Evolutionary conservation across 352 stramenopile genomes (phyloP).

Genomic region (Phytophthora niederhauseri): DNA sequence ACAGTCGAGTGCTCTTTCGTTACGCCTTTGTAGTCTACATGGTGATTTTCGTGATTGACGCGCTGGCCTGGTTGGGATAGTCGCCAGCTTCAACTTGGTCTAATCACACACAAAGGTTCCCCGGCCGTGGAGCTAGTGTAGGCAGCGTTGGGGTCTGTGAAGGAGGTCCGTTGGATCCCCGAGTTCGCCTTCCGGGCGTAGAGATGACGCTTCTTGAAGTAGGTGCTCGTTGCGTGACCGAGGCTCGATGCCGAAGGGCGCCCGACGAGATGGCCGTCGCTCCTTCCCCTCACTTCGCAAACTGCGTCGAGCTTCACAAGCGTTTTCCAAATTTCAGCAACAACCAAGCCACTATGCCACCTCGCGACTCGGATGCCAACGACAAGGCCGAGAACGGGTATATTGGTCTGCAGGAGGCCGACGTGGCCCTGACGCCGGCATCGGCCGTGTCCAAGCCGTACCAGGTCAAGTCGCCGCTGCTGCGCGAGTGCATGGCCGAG

Average conservation of each 20-base stretch:
- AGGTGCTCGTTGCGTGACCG: background rate
- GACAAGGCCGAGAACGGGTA: conserved; percentile 42
- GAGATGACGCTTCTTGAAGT: conserved; percentile 28
- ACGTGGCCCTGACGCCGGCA: conserved; percentile 24
- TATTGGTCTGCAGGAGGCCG: conserved; percentile 30
- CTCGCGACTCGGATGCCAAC: conserved; percentile 5
- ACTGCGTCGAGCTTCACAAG: conserved; percentile 14
- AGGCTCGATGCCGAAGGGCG: background rate
- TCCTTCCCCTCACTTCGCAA: conserved; percentile 20
- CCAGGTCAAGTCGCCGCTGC: conserved; percentile 44
- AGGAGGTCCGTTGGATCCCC: background rate
- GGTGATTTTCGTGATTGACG: background rate
- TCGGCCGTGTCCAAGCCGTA: conserved; percentile 26
- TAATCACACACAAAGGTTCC: background rate
- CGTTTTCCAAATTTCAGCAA: background rate
- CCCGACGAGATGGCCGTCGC: background rate
- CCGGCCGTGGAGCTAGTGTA: background rate
- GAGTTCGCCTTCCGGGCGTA: conserved; percentile 9
- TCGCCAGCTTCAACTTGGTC: conserved; percentile 15
- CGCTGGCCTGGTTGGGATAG: conserved; percentile 9
- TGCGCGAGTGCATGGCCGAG: conserved; percentile 66
- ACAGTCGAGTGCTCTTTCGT: too few species aligned
- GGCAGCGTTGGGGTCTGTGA: background rate
- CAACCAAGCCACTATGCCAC: background rate
- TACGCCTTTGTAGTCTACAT: too few species aligned